Percentiles rank a stretch among this genome's conserved stretches.
phyloP scores from a whole-genome alignment of 345 rosid genomes.

The Mallotus nudiflorus region DNA sequence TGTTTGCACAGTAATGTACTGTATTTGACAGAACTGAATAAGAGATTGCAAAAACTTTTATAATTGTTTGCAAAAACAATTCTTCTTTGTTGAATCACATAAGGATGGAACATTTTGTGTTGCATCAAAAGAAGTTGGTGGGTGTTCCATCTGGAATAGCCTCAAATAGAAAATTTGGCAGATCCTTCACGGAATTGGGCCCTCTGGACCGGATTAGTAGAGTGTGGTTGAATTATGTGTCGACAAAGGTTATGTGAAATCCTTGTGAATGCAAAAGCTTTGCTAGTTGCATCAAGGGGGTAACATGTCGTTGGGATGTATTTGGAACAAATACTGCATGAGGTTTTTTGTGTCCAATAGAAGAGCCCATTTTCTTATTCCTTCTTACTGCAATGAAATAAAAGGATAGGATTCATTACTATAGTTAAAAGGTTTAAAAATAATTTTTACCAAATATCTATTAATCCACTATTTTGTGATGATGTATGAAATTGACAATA shows the following conservation, averaged over 20 bases:
- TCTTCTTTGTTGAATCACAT: constrained; percentile 15
- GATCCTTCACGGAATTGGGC: neutral
- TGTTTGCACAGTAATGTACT: neutral
- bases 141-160: constrained; percentile 37
- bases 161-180: constrained; percentile 24
- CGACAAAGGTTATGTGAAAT: constrained; percentile 40
- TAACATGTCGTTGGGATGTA: constrained; percentile 45
- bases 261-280: constrained; percentile 41
- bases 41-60: neutral
- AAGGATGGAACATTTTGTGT: constrained; percentile 10
- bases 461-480: too few species aligned
- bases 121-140: constrained; percentile 24
- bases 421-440: too few species aligned
- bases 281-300: constrained; percentile 39
- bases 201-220: constrained; percentile 28
- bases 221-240: constrained; percentile 33
- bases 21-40: neutral
- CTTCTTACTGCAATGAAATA: too few species aligned
- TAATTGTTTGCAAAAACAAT: neutral
- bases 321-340: constrained; percentile 39
- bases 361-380: neutral
- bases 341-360: neutral
- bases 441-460: too few species aligned
- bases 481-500: too few species aligned
- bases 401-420: too few species aligned